A percentile compares a stretch with the other conserved stretches of the same genome.
These are phyloP conservation scores for Trichothecium roseum DNA, from an alignment of 2,329 filamentous ascomycete species.

Conservation along the genomic window DNA sequence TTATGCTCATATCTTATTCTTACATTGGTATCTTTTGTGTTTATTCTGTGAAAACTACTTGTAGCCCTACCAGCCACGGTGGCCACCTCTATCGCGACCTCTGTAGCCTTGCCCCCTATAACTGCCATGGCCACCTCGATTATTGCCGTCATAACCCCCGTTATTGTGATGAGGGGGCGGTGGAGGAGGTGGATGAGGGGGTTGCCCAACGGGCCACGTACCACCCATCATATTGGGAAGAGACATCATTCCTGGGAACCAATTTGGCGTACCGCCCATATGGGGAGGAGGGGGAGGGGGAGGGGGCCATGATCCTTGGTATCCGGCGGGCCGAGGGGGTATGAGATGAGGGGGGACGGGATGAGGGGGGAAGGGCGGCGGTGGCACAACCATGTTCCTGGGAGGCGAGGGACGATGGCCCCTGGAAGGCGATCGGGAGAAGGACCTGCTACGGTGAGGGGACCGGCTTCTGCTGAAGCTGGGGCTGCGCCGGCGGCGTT, in stretches of 20 bases:
- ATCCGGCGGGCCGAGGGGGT: slow-evolving; percentile 26
- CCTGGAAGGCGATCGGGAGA: slow-evolving; percentile 14
- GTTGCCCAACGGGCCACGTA: slow-evolving; percentile 1
- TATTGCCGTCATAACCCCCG: not conserved
- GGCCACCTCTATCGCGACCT: slow-evolving; percentile 18
- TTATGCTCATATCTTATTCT: slow-evolving; percentile 8
- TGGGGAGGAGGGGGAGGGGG: slow-evolving; percentile 20
- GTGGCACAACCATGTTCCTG: slow-evolving; percentile 2
- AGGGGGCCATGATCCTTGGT: slow-evolving; percentile 31
- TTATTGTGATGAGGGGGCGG: slow-evolving; percentile 5
- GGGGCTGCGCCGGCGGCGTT: slow-evolving; percentile 20
- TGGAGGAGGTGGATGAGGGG: slow-evolving; percentile 10
- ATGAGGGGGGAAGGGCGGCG: slow-evolving; percentile 1
- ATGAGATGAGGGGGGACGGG: slow-evolving; percentile 19
- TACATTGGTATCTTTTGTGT: slow-evolving; percentile 2
- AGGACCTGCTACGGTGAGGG: slow-evolving; percentile 7
- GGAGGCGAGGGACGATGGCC: slow-evolving; percentile 6
- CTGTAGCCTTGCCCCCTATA: slow-evolving; percentile 11
- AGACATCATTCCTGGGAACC: slow-evolving; percentile 8
- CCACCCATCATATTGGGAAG: slow-evolving; percentile 6
- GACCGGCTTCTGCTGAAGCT: slow-evolving; percentile 14
- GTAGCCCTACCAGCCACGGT: slow-evolving; percentile 17
- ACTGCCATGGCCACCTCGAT: not conserved
- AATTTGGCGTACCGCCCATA: slow-evolving; percentile 6
- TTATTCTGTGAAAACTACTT: slow-evolving; percentile 3